phyloP scores from a whole-genome alignment of 2,329 filamentous ascomycete genomes.

The Ophiocordyceps polyrhachis-furcata region DNA sequence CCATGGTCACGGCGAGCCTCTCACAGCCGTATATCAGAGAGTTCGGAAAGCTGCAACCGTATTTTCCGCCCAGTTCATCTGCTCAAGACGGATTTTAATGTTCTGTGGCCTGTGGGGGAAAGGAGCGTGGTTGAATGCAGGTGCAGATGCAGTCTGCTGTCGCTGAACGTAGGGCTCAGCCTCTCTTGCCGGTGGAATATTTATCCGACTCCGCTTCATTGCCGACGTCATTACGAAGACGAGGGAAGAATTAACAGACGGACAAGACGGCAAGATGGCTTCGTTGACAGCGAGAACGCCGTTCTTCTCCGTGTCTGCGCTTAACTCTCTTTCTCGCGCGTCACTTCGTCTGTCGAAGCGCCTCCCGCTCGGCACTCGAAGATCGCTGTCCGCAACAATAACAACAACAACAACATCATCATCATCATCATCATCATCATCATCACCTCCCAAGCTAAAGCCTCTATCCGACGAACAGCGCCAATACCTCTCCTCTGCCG shows the following conservation, averaged over 20 bases:
- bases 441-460: conserved; percentile 21
- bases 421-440: not conserved
- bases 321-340: not conserved
- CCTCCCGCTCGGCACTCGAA: not conserved
- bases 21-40: too few species aligned
- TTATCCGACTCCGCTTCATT: too few species aligned
- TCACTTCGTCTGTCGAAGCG: not conserved
- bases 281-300: not conserved
- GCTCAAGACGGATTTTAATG: too few species aligned
- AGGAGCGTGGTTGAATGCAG: too few species aligned
- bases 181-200: too few species aligned
- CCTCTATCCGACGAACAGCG: conserved; percentile 51
- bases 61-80: too few species aligned
- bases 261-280: not conserved
- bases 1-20: conserved; percentile 35
- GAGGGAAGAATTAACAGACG: too few species aligned
- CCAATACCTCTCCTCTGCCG: conserved; percentile 57
- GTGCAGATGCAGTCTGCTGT: too few species aligned
- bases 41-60: too few species aligned
- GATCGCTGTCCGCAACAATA: not conserved
- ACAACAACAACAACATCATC: not conserved
- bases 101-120: too few species aligned
- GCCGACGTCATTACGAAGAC: too few species aligned
- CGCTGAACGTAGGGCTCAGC: too few species aligned
- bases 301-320: not conserved